Percentiles rank a stretch among this genome's conserved stretches.
Conservation (phyloP, 768 basidiomycete genomes). For the Mycena indigotica region DNA sequence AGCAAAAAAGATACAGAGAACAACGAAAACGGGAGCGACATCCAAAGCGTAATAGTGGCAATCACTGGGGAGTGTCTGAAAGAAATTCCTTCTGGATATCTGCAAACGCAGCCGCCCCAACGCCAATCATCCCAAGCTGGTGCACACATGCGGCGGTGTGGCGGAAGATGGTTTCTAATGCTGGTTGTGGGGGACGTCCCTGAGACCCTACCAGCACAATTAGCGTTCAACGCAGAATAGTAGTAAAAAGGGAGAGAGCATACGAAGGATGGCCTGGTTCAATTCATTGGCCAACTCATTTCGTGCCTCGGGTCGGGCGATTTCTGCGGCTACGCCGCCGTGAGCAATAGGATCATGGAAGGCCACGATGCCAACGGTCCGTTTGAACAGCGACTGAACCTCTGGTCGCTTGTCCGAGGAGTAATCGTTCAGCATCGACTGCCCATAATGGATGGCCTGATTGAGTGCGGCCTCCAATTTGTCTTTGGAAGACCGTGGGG, state of each 20-base stretch:
- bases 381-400: slow-evolving; percentile 67
- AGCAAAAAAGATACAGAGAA: background rate
- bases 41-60: background rate
- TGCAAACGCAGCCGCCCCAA: slow-evolving; percentile 78
- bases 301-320: slow-evolving; percentile 70
- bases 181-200: slow-evolving; percentile 68
- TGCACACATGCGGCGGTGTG: slow-evolving; percentile 68
- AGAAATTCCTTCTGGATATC: slow-evolving; percentile 73
- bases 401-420: slow-evolving; percentile 62
- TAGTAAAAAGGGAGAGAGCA: slow-evolving; percentile 27
- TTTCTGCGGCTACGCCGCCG: slow-evolving; percentile 63
- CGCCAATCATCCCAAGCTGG: slow-evolving; percentile 73
- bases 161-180: slow-evolving; percentile 77
- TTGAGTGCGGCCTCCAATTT: slow-evolving; percentile 63
- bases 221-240: background rate
- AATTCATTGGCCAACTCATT: slow-evolving; percentile 71
- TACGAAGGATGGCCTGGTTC: slow-evolving; percentile 82
- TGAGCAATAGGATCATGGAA: slow-evolving; percentile 74
- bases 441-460: slow-evolving; percentile 73
- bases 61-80: background rate
- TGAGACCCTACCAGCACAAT: slow-evolving; percentile 61
- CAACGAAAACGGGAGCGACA: too few relatives aligned
- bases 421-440: slow-evolving; percentile 68
- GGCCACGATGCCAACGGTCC: slow-evolving; percentile 79
- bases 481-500: slow-evolving; percentile 21